Evolutionary conservation across 768 basidiomycete species (phyloP).

Genomic region (Agrocybe chaxingu): DNA sequence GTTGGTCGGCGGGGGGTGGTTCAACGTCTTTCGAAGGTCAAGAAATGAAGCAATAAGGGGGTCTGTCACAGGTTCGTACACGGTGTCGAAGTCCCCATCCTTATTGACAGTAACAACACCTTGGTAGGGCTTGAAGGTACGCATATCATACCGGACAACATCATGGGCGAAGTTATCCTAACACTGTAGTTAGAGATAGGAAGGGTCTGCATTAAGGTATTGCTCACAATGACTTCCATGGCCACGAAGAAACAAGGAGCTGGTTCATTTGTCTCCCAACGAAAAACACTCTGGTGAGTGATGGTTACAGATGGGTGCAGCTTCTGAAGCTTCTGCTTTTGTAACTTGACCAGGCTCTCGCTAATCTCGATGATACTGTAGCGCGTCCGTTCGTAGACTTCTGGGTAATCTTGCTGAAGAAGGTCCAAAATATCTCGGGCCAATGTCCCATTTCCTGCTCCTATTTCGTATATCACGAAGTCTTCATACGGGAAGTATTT

Average conservation of each 20-base stretch:
- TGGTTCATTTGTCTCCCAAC: slow-evolving; percentile 71
- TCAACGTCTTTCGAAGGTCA: slow-evolving; percentile 56
- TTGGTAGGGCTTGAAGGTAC: slow-evolving; percentile 79
- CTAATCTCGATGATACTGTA: slow-evolving; percentile 98
- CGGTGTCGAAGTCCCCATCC: slow-evolving; percentile 76
- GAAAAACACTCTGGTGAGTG: slow-evolving; percentile 78
- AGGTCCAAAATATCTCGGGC: slow-evolving; percentile 86
- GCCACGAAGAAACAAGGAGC: slow-evolving; percentile 92
- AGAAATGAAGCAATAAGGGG: slow-evolving; percentile 81
- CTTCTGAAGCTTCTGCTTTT: slow-evolving; percentile 60
- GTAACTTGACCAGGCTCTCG: slow-evolving; percentile 67
- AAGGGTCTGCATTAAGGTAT: neutral
- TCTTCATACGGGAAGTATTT: slow-evolving; percentile 97
- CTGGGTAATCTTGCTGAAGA: slow-evolving; percentile 73
- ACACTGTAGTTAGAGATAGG: slow-evolving; percentile 1
- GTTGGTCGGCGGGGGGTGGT: slow-evolving; percentile 55
- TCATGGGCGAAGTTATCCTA: slow-evolving; percentile 98
- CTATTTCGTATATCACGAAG: slow-evolving; percentile 94
- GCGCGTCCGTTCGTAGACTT: slow-evolving; percentile 88
- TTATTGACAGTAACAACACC: slow-evolving; percentile 76
- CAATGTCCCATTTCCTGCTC: slow-evolving; percentile 95
- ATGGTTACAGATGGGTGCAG: slow-evolving; percentile 69
- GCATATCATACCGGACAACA: slow-evolving; percentile 83
- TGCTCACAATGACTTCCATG: slow-evolving; percentile 89
- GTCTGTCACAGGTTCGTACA: slow-evolving; percentile 84